These are phyloP conservation scores for Camelina neglecta DNA, from an alignment of 345 rosid genomes.

Conservation along the genomic window DNA sequence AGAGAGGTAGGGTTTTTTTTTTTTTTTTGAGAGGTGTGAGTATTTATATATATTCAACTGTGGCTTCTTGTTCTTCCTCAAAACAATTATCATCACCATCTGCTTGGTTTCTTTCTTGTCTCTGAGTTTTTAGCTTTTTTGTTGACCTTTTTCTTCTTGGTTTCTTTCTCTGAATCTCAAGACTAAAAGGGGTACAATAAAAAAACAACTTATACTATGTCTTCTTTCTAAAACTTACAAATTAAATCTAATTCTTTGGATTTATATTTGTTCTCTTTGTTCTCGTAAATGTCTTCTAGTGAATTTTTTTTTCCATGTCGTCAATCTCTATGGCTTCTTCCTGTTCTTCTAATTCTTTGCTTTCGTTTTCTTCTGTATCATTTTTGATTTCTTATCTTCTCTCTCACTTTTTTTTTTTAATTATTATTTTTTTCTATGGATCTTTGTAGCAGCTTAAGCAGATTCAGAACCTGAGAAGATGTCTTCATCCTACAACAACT, in stretches of 20 bases:
- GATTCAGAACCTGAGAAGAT: slow-evolving; percentile 29
- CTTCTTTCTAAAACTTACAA: slow-evolving; percentile 47
- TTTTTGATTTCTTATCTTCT: slow-evolving; percentile 34
- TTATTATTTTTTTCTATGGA: slow-evolving; percentile 34
- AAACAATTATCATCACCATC: slow-evolving; percentile 27
- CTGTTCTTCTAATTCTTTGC: slow-evolving; percentile 45
- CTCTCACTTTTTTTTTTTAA: neutral
- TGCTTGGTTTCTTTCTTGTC: slow-evolving; percentile 42
- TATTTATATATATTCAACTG: slow-evolving; percentile 31
- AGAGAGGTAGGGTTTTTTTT: slow-evolving; percentile 36
- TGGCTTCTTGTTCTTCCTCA: slow-evolving; percentile 39
- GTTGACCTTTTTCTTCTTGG: slow-evolving; percentile 49
- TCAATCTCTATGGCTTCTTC: slow-evolving; percentile 46
- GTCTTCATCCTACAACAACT: slow-evolving; percentile 41
- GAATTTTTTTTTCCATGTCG: slow-evolving; percentile 40
- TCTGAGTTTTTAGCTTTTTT: slow-evolving; percentile 38
- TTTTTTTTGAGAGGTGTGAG: slow-evolving; percentile 30
- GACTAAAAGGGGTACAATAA: slow-evolving; percentile 40
- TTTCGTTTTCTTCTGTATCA: slow-evolving; percentile 43
- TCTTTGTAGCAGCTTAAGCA: slow-evolving; percentile 42
- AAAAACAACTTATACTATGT: slow-evolving; percentile 41
- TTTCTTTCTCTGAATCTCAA: slow-evolving; percentile 44
- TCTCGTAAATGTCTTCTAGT: slow-evolving; percentile 47
- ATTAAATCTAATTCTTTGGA: slow-evolving; percentile 42
- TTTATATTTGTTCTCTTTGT: slow-evolving; percentile 44